Evolutionary conservation across 495 filamentous ascomycete species (phyloP).

Genomic region (Neurospora sp.): DNA sequence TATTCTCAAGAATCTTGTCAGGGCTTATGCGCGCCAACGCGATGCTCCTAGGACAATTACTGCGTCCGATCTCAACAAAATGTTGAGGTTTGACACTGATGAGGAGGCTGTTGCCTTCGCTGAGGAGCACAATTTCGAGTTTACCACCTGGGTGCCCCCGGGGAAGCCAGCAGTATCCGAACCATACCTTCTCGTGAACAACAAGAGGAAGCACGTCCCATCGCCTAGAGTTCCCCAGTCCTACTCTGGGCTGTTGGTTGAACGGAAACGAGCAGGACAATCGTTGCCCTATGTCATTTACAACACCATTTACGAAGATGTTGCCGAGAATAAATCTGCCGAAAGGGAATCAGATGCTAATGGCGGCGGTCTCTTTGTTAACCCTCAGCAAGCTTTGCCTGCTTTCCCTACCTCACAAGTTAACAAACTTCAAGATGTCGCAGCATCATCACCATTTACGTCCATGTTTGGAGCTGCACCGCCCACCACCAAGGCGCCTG

Average conservation of each 20-base stretch:
- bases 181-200: constrained; percentile 40
- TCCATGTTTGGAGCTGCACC: neutral
- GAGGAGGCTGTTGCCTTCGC: constrained; percentile 62
- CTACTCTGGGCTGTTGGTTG: constrained; percentile 34
- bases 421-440: neutral
- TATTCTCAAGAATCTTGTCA: constrained; percentile 60
- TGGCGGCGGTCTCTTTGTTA: constrained; percentile 23
- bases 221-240: constrained; percentile 33
- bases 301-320: constrained; percentile 32
- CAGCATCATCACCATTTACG: neutral
- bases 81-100: constrained; percentile 64
- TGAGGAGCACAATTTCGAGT: constrained; percentile 54
- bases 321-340: neutral
- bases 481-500: neutral
- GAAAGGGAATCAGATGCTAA: neutral
- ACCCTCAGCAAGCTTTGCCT: neutral
- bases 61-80: constrained; percentile 50
- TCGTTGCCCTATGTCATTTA: constrained; percentile 35
- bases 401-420: neutral
- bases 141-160: constrained; percentile 31
- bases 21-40: constrained; percentile 48
- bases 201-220: constrained; percentile 19
- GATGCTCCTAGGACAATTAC: constrained; percentile 70
- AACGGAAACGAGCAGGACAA: constrained; percentile 35
- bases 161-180: constrained; percentile 31